Evolutionary conservation across 805 yeast genomes (phyloP).

Genomic region (Saccharomycopsis selenospora): DNA sequence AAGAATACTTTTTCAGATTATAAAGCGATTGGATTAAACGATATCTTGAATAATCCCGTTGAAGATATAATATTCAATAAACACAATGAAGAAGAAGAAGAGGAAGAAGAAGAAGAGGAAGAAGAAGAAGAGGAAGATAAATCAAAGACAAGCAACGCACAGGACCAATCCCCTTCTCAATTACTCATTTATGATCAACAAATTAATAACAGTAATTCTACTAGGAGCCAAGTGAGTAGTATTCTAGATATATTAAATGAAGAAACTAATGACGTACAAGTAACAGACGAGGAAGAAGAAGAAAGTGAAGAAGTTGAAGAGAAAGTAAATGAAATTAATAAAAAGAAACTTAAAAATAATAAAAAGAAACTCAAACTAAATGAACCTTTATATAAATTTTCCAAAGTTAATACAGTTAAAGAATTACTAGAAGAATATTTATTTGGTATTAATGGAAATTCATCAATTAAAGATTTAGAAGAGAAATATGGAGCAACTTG

Average conservation of each 20-base stretch:
- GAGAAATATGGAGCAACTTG: slow-evolving; percentile 36
- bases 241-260: neutral
- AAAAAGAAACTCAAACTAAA: neutral
- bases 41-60: neutral
- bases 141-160: neutral
- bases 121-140: neutral
- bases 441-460: slow-evolving; percentile 35
- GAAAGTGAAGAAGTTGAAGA: neutral
- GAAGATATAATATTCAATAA: neutral
- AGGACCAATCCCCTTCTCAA: neutral
- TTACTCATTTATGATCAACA: neutral
- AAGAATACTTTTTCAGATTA: neutral
- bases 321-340: neutral
- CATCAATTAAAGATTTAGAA: slow-evolving; percentile 35
- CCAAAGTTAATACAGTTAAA: slow-evolving; percentile 2
- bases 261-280: neutral
- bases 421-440: slow-evolving; percentile 30
- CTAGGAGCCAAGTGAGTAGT: neutral
- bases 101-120: slow-evolving; percentile 4
- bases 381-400: slow-evolving; percentile 11
- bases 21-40: neutral
- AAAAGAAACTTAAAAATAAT: neutral
- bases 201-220: neutral
- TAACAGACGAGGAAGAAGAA: neutral
- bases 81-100: neutral